Conservation (phyloP, 2,329 filamentous ascomycete species). For the Cytospora leucostoma region DNA sequence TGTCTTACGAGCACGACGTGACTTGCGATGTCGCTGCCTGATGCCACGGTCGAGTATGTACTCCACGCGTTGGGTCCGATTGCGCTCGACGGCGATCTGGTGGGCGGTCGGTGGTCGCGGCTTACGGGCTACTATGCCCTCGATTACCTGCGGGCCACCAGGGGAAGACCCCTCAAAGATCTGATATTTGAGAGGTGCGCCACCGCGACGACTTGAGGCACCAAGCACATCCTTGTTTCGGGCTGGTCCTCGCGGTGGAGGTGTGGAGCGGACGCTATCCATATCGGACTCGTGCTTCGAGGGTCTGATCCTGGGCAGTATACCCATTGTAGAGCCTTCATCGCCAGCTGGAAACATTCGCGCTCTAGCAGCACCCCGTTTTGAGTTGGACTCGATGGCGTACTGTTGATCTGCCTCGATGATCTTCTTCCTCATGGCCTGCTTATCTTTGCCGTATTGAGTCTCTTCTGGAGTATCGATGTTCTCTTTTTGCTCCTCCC, state of each 20-base stretch:
- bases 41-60: constrained; percentile 78
- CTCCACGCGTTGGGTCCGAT: constrained; percentile 77
- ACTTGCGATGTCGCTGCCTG: constrained; percentile 63
- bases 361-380: constrained; percentile 50
- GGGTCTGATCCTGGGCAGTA: constrained; percentile 64
- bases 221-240: constrained; percentile 40
- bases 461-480: constrained; percentile 71
- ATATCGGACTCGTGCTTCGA: constrained; percentile 62
- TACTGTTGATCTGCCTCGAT: constrained; percentile 74
- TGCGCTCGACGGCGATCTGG: constrained; percentile 78
- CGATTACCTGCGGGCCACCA: constrained; percentile 53
- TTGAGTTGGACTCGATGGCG: constrained; percentile 61
- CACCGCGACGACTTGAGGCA: constrained; percentile 44
- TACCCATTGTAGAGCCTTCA: constrained; percentile 55
- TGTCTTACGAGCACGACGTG: constrained; percentile 51
- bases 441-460: constrained; percentile 71
- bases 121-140: constrained; percentile 60
- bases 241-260: constrained; percentile 46
- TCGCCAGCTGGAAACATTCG: constrained; percentile 38
- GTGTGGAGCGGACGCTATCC: constrained; percentile 55
- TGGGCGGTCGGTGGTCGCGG: constrained; percentile 78
- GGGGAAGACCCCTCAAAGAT: constrained; percentile 64
- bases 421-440: constrained; percentile 73
- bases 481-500: constrained; percentile 70
- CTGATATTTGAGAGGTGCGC: constrained; percentile 58